A percentile compares a stretch with the other conserved stretches of the same genome.
phyloP scores from a whole-genome alignment of 2,329 filamentous ascomycete species.

The Ophiostoma pallidulum region DNA sequence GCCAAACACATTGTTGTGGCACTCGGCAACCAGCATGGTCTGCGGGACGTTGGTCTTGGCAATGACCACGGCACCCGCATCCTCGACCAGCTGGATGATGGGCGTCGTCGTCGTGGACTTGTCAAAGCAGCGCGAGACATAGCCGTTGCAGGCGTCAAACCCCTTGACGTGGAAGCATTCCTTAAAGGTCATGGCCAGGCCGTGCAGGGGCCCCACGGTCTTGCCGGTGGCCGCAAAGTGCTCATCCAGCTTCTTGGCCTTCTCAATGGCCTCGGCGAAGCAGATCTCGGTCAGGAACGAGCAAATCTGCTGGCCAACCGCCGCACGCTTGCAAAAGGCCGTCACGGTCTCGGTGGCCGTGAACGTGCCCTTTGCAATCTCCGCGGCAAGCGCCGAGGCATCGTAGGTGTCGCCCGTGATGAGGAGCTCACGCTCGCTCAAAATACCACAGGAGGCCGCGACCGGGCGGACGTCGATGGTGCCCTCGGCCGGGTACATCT shows the following conservation, averaged over 20 bases:
- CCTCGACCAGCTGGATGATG: conserved; percentile 21
- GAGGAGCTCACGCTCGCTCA: conserved; percentile 12
- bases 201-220: conserved; percentile 29
- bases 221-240: conserved; percentile 23
- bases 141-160: conserved; percentile 13
- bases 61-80: conserved; percentile 23
- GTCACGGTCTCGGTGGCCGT: conserved; percentile 10
- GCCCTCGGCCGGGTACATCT: conserved; percentile 8
- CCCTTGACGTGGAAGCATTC: conserved; percentile 15
- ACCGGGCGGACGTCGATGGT: conserved; percentile 10
- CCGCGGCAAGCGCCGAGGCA: conserved; percentile 9
- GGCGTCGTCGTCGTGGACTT: conserved; percentile 15
- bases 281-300: conserved; percentile 32
- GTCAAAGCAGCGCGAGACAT: conserved; percentile 9
- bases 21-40: conserved; percentile 23
- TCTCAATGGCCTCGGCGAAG: conserved; percentile 24
- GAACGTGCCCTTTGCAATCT: conserved; percentile 7
- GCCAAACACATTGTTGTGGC: conserved; percentile 29
- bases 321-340: conserved; percentile 15
- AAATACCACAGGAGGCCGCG: conserved; percentile 9
- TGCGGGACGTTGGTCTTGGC: conserved; percentile 22
- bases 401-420: conserved; percentile 12
- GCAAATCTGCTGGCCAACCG: conserved; percentile 12
- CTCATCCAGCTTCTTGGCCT: conserved; percentile 25
- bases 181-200: conserved; percentile 30